Percentiles rank a stretch among this genome's conserved stretches.
These are phyloP conservation scores for Candida freyschussii DNA, from an alignment of 1,139 yeast genomes.

Conservation along the genomic window DNA sequence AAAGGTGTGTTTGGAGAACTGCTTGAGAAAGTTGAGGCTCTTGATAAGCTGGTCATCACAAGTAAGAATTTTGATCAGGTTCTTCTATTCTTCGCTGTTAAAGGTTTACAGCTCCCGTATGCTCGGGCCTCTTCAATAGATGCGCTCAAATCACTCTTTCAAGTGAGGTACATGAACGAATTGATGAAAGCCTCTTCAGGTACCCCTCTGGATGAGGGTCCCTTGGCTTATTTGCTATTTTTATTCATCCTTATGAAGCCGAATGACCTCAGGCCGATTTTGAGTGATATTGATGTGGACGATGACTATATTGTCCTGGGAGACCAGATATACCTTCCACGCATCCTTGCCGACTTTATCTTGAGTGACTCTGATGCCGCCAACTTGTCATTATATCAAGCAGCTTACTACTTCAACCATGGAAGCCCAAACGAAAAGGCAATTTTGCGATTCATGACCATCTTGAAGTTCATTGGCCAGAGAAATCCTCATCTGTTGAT, in stretches of 20 bases:
- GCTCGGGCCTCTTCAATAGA: slow-evolving; percentile 53
- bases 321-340: slow-evolving; percentile 42
- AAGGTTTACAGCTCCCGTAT: slow-evolving; percentile 62
- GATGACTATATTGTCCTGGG: slow-evolving; percentile 31
- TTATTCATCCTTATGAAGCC: slow-evolving; percentile 48
- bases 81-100: slow-evolving; percentile 46
- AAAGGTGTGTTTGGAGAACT: slow-evolving; percentile 39
- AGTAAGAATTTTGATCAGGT: slow-evolving; percentile 51
- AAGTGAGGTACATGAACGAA: slow-evolving; percentile 38
- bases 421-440: slow-evolving; percentile 48
- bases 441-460: slow-evolving; percentile 47
- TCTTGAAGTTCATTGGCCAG: slow-evolving; percentile 42
- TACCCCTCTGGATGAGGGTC: slow-evolving; percentile 15
- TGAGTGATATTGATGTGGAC: slow-evolving; percentile 43
- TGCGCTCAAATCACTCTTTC: slow-evolving; percentile 47
- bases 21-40: slow-evolving; percentile 42
- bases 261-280: slow-evolving; percentile 42
- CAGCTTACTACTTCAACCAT: slow-evolving; percentile 47
- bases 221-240: slow-evolving; percentile 48
- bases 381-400: slow-evolving; percentile 45
- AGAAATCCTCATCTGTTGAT: slow-evolving; percentile 36
- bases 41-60: slow-evolving; percentile 39
- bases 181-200: slow-evolving; percentile 4
- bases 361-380: slow-evolving; percentile 39
- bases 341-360: slow-evolving; percentile 45